Evolutionary conservation across 345 rosid genomes (phyloP), one percentile per base, ranked within the genome.

Genomic region (Boechera retrofracta): DNA sequence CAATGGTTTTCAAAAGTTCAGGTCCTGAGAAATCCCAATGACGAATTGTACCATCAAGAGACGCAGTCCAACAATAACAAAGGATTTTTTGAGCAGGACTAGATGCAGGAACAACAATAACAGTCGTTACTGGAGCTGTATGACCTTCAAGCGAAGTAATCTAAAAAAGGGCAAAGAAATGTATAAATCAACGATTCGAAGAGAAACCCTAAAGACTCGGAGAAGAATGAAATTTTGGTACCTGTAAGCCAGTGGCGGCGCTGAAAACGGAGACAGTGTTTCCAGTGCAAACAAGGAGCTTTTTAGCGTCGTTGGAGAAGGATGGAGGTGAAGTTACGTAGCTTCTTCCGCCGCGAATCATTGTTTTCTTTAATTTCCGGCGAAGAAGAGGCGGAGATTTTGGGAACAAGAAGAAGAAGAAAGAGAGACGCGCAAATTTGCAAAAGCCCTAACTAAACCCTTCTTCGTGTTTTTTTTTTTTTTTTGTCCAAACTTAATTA

Each of bases 301-400:
- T 86, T 74, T 89, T 95, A 42, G 90, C 88, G 68, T 92, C 99
- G 77, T 92, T 95, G 66, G 99, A 95, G 93, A 95, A 92, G 6
- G 93, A 88, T 2, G 96, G 98, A 59, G 90, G 81, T 7, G 97
- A 87, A 2, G 88, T 77, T 0, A 87, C 91, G 41, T 85, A 87
- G 88, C 86, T 89, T 69, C 77, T 89, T 24, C 99, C 98, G 57
- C 98, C 96, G 64, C 89, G 84, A 12, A 89, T 87, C 98, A 92
- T 95, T 10, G 56, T 72, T 72, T 44, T 1, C 3, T 10, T 2
- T 1, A 16, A 1, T 36, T 56, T 18, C 69, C 77, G 64, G 63
- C 57, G 61, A 29, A 28, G 5, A 33, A 58, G 71, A 69, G 75
- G 71, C 68, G 59, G 70, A 65, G 80, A 35, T 29, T 32, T 10